Evolutionary conservation across 169 alveolate species (phyloP), one percentile per base, ranked within the genome.

Genomic region (Eimeria sp.): DNA sequence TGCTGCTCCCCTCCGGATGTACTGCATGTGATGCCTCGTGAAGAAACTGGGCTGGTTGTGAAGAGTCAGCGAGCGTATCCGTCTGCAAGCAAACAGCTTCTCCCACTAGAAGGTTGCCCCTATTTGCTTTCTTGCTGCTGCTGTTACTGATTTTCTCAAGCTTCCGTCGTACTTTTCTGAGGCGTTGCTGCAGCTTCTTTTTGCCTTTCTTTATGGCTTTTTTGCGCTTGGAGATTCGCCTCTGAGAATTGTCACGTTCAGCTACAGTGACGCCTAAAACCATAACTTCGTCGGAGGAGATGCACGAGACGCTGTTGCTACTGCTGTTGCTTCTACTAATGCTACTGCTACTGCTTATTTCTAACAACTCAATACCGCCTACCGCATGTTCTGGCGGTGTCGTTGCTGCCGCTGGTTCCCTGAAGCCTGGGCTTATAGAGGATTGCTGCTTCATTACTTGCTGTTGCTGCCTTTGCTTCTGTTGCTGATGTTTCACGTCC

Each of bases 141-240:
- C 91, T 57, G 91, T 76, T 57, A 51, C n/a, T 20, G 34, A 83
- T 30, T 65, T 40, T 83, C 58, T 83, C 57, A 83, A 83, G 91
- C 76, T 83, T 83, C 73, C 73, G 25, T 9, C 40, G 91, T 25
- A 83, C 16, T 34, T 83, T 83, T 58, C 76, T 65, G 73, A 83
- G 67, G 51, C 91, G 91, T 40, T 83, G 91, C 47, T 83, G 91
- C 34, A 83, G 91, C 49, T 40, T 51, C 91, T 83, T 83, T 76
- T 83, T 83, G 76, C 58, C 75, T 13, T 83, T 83, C 54, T 34
- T 83, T 57, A 57, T 54, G 13, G 57, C 5, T 40, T 34, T 83
- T 61, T 83, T 83, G 54, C 91, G 91, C 51, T 83, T 83, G 25
- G 76, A 49, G 57, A 20, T 45, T 34, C 91, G 54, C 75, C 91